These are phyloP conservation scores for Eucalyptus erythrocorys DNA, from an alignment of 345 rosid species.

Conservation along the genomic window DNA sequence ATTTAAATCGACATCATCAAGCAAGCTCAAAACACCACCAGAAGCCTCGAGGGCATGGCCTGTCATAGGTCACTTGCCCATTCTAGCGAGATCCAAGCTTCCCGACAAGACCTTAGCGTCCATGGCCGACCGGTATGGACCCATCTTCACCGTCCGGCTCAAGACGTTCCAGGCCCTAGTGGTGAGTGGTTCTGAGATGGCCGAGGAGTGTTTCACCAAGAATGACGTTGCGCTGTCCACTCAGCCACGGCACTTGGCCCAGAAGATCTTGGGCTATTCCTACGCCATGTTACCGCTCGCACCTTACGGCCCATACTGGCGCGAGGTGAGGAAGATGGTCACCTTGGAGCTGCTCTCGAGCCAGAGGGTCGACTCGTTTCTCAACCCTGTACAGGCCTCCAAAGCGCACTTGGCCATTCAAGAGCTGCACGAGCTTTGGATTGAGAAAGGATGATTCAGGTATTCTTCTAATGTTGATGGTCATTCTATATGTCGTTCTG, in stretches of 20 bases:
- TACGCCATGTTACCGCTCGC: background rate
- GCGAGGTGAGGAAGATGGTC: conserved; percentile 9
- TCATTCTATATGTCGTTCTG: background rate
- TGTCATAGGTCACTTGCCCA: conserved; percentile 23
- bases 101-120: conserved; percentile 13
- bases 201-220: conserved; percentile 14
- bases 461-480: background rate
- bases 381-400: background rate
- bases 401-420: background rate
- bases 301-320: conserved; percentile 19
- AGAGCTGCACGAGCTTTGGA: background rate
- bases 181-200: background rate
- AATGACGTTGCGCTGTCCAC: conserved; percentile 15
- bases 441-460: background rate
- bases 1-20: background rate
- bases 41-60: conserved; percentile 6
- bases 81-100: background rate
- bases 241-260: conserved; percentile 8
- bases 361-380: background rate
- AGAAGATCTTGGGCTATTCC: conserved; percentile 5
- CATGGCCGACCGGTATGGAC: conserved; percentile 29
- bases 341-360: conserved; percentile 10
- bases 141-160: conserved; percentile 14
- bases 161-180: conserved; percentile 18
- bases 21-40: background rate